Evolutionary conservation across 345 rosid genomes (phyloP), one percentile per base, ranked within the genome.

Genomic region (Ricinus communis): DNA sequence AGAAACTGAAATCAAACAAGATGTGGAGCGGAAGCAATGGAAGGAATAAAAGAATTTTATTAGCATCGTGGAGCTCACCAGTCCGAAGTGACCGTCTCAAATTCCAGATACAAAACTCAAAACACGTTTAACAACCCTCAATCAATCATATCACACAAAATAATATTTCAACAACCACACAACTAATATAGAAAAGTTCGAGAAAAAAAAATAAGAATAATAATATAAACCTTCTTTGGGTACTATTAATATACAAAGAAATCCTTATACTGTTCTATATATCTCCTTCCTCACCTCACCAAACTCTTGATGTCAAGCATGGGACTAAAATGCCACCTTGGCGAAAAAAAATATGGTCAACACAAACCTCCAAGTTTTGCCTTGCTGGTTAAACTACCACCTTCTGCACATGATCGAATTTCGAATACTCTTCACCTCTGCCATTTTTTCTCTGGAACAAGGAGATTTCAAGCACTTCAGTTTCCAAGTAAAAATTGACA

Each of bases 371-470:
- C 24, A 8, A 10, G 19, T 70, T 66, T 58, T 30, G 69, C 51
- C 33, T 71, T 71, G 30, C 50, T 21, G 30, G 51, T 51, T 49
- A 46, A 68, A 64, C n/a, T 33, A 68, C 57, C 10, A 6, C 7
- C 5, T 64, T 31, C 38, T 51, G 53, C 52, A 19, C 46, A 18
- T 27, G 13, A 33, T 28, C 30, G 50, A 43, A 41, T 25, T 41
- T 62, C 22, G 69, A 41, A 1, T 36, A 19, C 55, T 71, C 45
- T 61, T 90, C 88, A 90, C 83, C 97, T 87, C 79, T 85, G 91
- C 98, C 99, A 92, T 75, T 88, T 94, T 76, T 88, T 85, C 79
- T 89, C 99, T 95, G 94, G 76, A 77, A 69, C 65, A 73, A 75
- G 31, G 25, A 78, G 8, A 54, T 55, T 28, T 56, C 61, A 54